These are phyloP conservation scores for Chytriomyces sp. DNA, from an alignment of 192 early-diverging fungal species.

Conservation along the genomic window DNA sequence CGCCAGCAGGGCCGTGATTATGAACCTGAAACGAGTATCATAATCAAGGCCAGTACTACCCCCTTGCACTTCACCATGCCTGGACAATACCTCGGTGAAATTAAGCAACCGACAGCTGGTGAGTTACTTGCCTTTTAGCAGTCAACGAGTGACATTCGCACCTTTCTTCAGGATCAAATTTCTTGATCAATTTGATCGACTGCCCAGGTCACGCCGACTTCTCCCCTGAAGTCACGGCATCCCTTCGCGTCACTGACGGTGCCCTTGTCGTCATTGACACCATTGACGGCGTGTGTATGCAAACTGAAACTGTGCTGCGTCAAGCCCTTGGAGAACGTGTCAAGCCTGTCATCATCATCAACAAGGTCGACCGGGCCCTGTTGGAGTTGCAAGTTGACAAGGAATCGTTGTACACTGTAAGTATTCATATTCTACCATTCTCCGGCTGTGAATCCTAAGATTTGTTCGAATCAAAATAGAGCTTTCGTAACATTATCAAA, in stretches of 20 bases:
- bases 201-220: conserved; percentile 99
- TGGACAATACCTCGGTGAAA: conserved; percentile 79
- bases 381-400: conserved; percentile 94
- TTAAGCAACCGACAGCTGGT: conserved; percentile 87
- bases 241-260: conserved; percentile 99
- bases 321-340: conserved; percentile 97
- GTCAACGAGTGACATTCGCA: background rate
- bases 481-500: conserved; percentile 94
- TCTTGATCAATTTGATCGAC: conserved; percentile 99
- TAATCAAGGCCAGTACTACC: conserved; percentile 99
- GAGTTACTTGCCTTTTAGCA: background rate
- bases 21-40: conserved; percentile 99
- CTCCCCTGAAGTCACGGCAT: conserved; percentile 98
- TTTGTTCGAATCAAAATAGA: conserved; percentile 49
- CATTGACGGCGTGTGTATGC: conserved; percentile 97
- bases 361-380: conserved; percentile 99
- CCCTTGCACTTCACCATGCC: conserved; percentile 96
- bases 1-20: conserved; percentile 97
- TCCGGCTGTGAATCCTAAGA: background rate
- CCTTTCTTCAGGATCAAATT: conserved; percentile 67
- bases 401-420: conserved; percentile 88
- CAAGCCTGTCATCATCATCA: conserved; percentile 97
- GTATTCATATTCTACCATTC: background rate
- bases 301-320: conserved; percentile 98
- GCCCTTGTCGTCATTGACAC: conserved; percentile 98